These are phyloP conservation scores for Fragaria ananassa DNA, from an alignment of 306 rosid genomes.

Conservation along the genomic window DNA sequence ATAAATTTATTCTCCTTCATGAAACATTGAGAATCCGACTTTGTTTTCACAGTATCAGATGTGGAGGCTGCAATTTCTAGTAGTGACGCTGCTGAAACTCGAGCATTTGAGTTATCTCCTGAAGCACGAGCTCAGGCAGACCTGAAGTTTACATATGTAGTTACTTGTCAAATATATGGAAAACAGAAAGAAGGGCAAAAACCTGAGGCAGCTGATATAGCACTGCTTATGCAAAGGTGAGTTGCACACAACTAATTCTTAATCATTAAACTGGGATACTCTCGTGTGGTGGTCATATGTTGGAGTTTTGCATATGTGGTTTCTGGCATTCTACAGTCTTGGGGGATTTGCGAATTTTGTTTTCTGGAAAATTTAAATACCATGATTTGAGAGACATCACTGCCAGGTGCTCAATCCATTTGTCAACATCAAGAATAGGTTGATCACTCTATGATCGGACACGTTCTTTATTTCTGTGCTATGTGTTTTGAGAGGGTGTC, in stretches of 20 bases:
- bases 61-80: constrained; percentile 65
- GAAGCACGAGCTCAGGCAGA: constrained; percentile 89
- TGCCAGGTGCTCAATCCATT: neutral
- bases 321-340: neutral
- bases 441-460: neutral
- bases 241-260: neutral
- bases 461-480: neutral
- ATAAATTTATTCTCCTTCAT: constrained; percentile 1
- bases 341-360: neutral
- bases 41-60: constrained; percentile 37
- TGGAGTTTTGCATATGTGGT: neutral
- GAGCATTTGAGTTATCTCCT: constrained; percentile 73
- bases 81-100: constrained; percentile 57
- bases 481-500: neutral
- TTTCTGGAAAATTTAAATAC: neutral
- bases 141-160: constrained; percentile 88
- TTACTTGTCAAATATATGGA: constrained; percentile 93
- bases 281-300: neutral
- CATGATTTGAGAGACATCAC: neutral
- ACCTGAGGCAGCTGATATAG: constrained; percentile 92
- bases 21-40: constrained; percentile 7
- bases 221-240: constrained; percentile 90
- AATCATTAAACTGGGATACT: neutral
- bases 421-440: neutral
- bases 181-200: constrained; percentile 88